phyloP scores from a whole-genome alignment of 1,284 basidiomycete genomes.

The Trichosporon asahii region DNA sequence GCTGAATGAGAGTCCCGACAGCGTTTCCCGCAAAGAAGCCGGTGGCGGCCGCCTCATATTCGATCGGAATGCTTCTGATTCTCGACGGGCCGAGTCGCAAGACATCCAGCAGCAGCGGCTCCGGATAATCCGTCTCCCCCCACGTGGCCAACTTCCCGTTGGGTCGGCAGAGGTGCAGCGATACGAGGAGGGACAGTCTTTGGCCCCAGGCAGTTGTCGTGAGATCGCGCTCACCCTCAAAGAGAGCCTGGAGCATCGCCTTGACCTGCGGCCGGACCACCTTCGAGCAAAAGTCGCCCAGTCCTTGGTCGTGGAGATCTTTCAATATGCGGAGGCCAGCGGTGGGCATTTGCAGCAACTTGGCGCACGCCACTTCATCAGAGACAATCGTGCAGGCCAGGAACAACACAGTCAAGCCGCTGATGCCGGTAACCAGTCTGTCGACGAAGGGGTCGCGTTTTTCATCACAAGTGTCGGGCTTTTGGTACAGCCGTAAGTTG shows the following conservation, averaged over 20 bases:
- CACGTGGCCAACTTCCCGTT: neutral
- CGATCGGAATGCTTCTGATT: neutral
- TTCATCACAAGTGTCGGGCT: neutral
- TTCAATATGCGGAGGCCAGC: neutral
- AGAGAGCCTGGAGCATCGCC: neutral
- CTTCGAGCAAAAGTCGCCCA: neutral
- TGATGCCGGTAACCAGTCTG: neutral
- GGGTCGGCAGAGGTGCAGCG: neutral
- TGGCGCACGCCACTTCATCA: neutral
- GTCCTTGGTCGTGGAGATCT: neutral
- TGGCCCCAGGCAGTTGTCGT: neutral
- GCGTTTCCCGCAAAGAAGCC: neutral
- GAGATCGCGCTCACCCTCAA: neutral
- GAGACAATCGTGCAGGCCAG: neutral
- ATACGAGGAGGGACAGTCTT: neutral
- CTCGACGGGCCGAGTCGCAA: neutral
- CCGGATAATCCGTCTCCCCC: neutral
- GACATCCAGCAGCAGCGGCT: neutral
- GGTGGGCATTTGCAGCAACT: neutral
- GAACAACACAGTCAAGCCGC: neutral
- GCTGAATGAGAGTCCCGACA: neutral
- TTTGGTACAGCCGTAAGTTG: neutral
- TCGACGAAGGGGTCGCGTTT: neutral
- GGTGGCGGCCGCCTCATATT: neutral
- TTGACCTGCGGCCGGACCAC: neutral